Evolutionary conservation across 495 filamentous ascomycete genomes (phyloP), one percentile per base, ranked within the genome.

Genomic region (Penicillium silybi): DNA sequence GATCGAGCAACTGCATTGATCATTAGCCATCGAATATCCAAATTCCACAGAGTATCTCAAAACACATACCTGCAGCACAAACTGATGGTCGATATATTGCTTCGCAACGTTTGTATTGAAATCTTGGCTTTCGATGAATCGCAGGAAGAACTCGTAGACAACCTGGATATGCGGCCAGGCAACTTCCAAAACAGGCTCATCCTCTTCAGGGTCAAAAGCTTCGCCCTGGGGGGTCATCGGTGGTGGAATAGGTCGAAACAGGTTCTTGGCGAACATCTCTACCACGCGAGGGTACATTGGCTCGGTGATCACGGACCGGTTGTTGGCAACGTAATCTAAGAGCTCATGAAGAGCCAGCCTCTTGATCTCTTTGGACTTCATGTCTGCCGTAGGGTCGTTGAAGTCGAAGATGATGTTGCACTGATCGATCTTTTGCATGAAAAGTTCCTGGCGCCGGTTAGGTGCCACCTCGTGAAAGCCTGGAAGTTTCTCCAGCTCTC

Each of bases 61-160:
- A 20, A 16, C 48, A 53, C 70, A 68, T 73, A 88, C 84, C 76
- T 95, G 91, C 20, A 97, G 81, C 11, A 99, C 93, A 63, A 99
- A 99, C 65, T 87, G 86, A 67, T 99, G 93, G 59, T 99, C 93
- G 59, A 99, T 99, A 68, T 93, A 96, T 25, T 89, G 85, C 68
- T 99, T 99, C n/a, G 95, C 93, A 58, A 96, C 95, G 69, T 99
- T 99, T 29, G 93, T 99, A 71, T 99, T 99, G 83, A 99, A 99
- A 65, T 99, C 93, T 68, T 97, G 95, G 68, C 93, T 99, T 65
- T 99, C 93, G 61, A 99, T 99, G 72, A 97, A 99, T 42, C 93
- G 77, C 48, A 99, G 77, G 77, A 99, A 99, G 76, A 99, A 99
- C 69, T 99, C 93, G 64, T 99, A 99, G 23, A 99, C 95, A 32